Evolutionary conservation across 345 rosid genomes (phyloP).

Genomic region (Sonneratia caseolaris): DNA sequence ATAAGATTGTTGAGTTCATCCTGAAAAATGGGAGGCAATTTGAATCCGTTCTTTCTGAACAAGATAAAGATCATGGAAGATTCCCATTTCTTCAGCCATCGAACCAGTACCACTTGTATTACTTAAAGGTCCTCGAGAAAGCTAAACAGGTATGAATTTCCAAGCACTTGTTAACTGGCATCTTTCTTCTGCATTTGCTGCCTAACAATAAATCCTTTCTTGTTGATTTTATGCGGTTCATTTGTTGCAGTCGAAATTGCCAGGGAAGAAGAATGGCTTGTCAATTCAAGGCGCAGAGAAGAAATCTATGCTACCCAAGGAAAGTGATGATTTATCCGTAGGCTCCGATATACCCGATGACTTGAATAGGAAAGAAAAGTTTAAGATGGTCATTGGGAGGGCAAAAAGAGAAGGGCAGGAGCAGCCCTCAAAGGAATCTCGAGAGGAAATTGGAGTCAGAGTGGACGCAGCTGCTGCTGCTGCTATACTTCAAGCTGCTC

Average conservation of each 20-base stretch:
- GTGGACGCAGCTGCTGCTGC: conserved; percentile 79
- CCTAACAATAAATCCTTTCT: neutral
- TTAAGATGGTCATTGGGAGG: conserved; percentile 63
- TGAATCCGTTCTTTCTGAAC: conserved; percentile 76
- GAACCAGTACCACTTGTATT: conserved; percentile 57
- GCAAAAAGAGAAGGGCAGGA: conserved; percentile 54
- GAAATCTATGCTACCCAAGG: conserved; percentile 31
- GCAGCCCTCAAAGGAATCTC: conserved; percentile 37
- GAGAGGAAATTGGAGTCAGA: conserved; percentile 40
- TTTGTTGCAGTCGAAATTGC: conserved; percentile 43
- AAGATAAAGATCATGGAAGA: conserved; percentile 70
- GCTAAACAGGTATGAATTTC: conserved; percentile 56
- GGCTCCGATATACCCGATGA: conserved; percentile 58
- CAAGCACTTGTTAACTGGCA: neutral
- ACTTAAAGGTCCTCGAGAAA: conserved; percentile 50
- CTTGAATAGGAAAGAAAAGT: conserved; percentile 61
- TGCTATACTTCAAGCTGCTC: conserved; percentile 91
- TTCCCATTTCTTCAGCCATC: conserved; percentile 78
- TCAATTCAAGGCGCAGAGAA: conserved; percentile 25
- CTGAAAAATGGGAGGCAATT: conserved; percentile 71
- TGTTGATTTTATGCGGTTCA: conserved; percentile 7
- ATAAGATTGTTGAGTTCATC: conserved; percentile 91
- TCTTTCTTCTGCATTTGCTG: neutral
- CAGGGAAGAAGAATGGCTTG: conserved; percentile 37
- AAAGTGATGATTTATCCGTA: conserved; percentile 23